Conservation (phyloP, 208 protist species). For the Zelonia costaricensis region DNA sequence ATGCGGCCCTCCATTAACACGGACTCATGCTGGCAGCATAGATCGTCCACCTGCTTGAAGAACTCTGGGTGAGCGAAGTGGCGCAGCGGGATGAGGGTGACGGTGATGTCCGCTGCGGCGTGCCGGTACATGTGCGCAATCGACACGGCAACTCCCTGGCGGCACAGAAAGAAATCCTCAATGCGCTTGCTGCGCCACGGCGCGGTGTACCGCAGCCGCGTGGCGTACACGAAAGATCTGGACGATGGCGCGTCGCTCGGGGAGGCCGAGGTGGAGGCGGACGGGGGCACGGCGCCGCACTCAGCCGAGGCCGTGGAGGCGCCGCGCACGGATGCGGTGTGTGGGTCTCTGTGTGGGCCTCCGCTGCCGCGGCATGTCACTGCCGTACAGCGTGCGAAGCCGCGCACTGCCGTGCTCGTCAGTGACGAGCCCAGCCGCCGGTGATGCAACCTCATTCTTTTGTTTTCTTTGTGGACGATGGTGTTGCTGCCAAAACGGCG, state of each 20-base stretch:
- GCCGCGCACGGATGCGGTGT: too few species aligned
- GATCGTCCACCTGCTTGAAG: slow-evolving; percentile 75
- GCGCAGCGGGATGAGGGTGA: slow-evolving; percentile 77
- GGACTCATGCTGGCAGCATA: slow-evolving; percentile 82
- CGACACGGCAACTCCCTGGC: slow-evolving; percentile 30
- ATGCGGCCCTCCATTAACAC: slow-evolving; percentile 87
- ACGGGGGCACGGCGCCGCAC: too few species aligned
- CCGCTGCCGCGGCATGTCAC: too few species aligned
- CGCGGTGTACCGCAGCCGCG: slow-evolving; percentile 55
- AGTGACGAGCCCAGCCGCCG: too few species aligned
- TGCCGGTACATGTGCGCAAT: slow-evolving; percentile 77
- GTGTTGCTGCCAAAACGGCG: too few species aligned
- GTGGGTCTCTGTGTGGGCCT: too few species aligned
- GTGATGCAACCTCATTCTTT: too few species aligned
- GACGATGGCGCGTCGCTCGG: neutral
- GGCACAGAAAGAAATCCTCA: slow-evolving; percentile 57
- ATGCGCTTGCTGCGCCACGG: slow-evolving; percentile 59
- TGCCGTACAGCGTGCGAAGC: too few species aligned
- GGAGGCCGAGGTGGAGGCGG: neutral
- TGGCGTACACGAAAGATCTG: slow-evolving; percentile 38
- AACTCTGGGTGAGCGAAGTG: slow-evolving; percentile 86
- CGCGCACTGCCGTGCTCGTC: too few species aligned
- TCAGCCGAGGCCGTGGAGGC: too few species aligned
- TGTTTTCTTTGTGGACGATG: too few species aligned
- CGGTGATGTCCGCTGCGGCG: slow-evolving; percentile 37